Base-by-base conservation (phyloP, 2,329 filamentous ascomycete species). In the Diaporthe capsici region DNA sequence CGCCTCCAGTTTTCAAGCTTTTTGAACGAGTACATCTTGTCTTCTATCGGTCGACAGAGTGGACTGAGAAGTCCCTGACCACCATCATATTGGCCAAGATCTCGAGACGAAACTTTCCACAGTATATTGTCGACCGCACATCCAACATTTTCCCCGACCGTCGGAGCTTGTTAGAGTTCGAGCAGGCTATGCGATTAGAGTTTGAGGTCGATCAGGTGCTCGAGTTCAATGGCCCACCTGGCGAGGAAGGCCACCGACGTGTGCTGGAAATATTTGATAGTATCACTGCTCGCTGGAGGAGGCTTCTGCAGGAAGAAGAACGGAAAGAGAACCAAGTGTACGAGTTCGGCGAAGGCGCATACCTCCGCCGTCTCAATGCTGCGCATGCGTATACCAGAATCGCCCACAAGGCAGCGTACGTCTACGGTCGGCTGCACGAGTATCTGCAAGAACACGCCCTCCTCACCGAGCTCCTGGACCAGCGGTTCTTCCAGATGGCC, bases 1-100 rank as follows among this genome's bases (percentile, higher is more conserved):
- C 95, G 0, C 85, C 93, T 0, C 85, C 90, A 0, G 89, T 93
- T 0, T 90, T 95, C 77, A 95, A 92, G 80, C 89, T 99, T 0
- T 99, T 99, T 80, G 95, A 98, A 83, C 91, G 97, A 37, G 95
- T 98, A 0, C 97, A 98, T 84, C 86, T 99, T 3, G 95, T 99
- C 39, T 99, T 98, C 83, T 98, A 98, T 83, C 90, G 96, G 75
- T 98, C 96, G 13, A 97, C 95, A 0, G 94, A 98, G 82, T 99
- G 97, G 97, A 98, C 96, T 0, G 96, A 98, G 80, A 98, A 98
- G 83, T 98, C 96, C 1, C 87, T 99, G 20, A 98, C 95, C 1
- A 96, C 96, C 0, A 96, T 98, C 72, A 98, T 99, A 60, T 89
- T 99, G 7, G 95, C 97, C 10, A 96, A 96, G 78, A 98, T 98